phyloP scores from a whole-genome alignment of 208 protist genomes.

The Zelonia costaricensis region DNA sequence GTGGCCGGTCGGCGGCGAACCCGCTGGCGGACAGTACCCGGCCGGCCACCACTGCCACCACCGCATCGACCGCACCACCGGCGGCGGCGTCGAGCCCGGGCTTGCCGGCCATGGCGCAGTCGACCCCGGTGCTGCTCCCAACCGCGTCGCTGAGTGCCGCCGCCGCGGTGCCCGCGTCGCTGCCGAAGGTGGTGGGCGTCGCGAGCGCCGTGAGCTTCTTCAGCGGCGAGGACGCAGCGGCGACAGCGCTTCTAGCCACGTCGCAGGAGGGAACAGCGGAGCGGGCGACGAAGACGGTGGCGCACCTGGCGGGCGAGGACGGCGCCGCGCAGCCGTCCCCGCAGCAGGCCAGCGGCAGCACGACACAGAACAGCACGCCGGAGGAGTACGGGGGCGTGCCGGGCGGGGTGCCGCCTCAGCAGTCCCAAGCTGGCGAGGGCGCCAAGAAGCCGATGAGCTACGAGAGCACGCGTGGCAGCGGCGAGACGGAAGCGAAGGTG shows the following conservation, averaged over 20 bases:
- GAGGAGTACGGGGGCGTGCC: slow-evolving; percentile 8
- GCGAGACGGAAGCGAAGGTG: slow-evolving; percentile 30
- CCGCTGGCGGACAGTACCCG: neutral
- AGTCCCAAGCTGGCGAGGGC: slow-evolving; percentile 3
- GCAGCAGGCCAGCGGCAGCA: neutral
- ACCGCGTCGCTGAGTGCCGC: neutral
- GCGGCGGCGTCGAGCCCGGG: too few species aligned
- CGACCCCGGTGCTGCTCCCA: slow-evolving; percentile 3
- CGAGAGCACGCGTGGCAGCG: slow-evolving; percentile 22
- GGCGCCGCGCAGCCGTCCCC: too few species aligned
- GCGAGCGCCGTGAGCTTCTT: neutral
- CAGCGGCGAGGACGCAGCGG: neutral
- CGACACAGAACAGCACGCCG: neutral
- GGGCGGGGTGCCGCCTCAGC: too few species aligned
- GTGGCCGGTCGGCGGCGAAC: neutral
- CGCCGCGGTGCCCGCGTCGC: neutral
- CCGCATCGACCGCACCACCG: too few species aligned
- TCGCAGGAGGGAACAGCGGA: neutral
- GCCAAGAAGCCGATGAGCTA: slow-evolving; percentile 7
- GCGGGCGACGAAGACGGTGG: neutral
- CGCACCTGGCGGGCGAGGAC: too few species aligned
- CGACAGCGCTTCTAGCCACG: neutral
- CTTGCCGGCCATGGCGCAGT: slow-evolving; percentile 10
- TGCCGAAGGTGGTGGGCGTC: neutral
- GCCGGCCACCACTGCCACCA: neutral